Percentiles rank a stretch among this genome's conserved stretches.
phyloP scores from a whole-genome alignment of 345 rosid species.

The Murraya koenigii region DNA sequence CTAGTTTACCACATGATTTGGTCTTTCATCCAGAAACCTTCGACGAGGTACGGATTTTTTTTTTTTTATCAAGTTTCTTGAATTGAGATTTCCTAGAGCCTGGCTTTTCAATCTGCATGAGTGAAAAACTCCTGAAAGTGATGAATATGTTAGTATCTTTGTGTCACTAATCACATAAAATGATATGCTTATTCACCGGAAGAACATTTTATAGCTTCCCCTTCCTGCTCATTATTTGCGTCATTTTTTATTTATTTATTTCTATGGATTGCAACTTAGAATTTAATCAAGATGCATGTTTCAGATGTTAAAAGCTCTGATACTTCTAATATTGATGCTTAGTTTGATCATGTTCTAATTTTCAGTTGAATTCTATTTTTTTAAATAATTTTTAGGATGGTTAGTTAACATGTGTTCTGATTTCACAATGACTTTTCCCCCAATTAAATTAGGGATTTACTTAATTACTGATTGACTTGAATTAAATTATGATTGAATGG shows the following conservation, averaged over 20 bases:
- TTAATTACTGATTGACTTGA: no score
- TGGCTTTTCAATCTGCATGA: background rate
- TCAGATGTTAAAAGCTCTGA: background rate
- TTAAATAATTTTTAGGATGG: no score
- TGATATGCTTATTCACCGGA: background rate
- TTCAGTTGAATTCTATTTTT: no score
- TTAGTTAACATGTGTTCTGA: no score
- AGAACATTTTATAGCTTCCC: background rate
- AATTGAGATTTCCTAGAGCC: background rate
- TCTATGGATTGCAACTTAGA: background rate
- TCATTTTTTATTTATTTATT: background rate
- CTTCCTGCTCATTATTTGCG: background rate
- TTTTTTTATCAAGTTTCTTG: background rate
- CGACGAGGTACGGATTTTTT: slow-evolving; percentile 7
- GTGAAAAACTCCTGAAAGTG: background rate
- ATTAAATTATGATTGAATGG: no score
- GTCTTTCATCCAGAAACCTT: slow-evolving; percentile 4
- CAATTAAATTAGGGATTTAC: no score
- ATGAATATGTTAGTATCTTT: background rate
- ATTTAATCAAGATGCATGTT: background rate
- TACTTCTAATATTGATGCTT: background rate
- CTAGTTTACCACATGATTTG: background rate
- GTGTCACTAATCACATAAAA: background rate
- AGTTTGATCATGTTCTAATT: no score
- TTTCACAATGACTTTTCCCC: no score